Percentiles rank a stretch among this genome's conserved stretches.
Evolutionary conservation across 1,284 basidiomycete species (phyloP).

Genomic region (Leccinum pseudoinsigne): DNA sequence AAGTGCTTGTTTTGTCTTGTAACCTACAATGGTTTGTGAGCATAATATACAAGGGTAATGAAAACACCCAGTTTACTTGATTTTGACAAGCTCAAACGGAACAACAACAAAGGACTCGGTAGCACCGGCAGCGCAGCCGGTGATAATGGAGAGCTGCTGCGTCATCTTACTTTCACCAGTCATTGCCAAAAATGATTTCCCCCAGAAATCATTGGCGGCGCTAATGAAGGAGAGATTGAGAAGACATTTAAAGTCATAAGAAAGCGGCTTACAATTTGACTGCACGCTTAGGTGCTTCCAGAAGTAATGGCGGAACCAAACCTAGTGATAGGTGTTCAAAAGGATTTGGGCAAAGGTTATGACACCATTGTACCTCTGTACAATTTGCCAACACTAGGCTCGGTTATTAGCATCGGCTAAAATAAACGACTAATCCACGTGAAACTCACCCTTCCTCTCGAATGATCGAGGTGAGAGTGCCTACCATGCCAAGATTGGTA

Average conservation of each 20-base stretch:
- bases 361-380: conserved; percentile 69
- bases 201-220: conserved; percentile 94
- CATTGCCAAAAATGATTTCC: conserved; percentile 63
- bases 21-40: conserved; percentile 47
- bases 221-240: conserved; percentile 36
- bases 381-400: conserved; percentile 69
- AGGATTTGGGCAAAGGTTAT: not conserved
- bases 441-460: conserved; percentile 78
- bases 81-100: conserved; percentile 97
- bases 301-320: conserved; percentile 88
- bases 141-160: conserved; percentile 82
- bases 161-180: conserved; percentile 85
- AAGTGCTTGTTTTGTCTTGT: conserved; percentile 90
- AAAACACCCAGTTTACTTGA: conserved; percentile 52
- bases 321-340: conserved; percentile 41
- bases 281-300: conserved; percentile 98
- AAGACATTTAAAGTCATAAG: not conserved
- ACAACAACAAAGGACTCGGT: conserved; percentile 94
- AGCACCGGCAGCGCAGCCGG: conserved; percentile 93
- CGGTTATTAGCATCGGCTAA: conserved; percentile 23
- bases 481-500: conserved; percentile 75
- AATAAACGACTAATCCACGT: not conserved
- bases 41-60: not conserved
- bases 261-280: conserved; percentile 81
- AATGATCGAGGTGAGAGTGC: conserved; percentile 77